A percentile compares a stretch with the other conserved stretches of the same genome.
These are phyloP conservation scores for Aspergillus conjunctus DNA, from an alignment of 495 filamentous ascomycete genomes.

Conservation along the genomic window DNA sequence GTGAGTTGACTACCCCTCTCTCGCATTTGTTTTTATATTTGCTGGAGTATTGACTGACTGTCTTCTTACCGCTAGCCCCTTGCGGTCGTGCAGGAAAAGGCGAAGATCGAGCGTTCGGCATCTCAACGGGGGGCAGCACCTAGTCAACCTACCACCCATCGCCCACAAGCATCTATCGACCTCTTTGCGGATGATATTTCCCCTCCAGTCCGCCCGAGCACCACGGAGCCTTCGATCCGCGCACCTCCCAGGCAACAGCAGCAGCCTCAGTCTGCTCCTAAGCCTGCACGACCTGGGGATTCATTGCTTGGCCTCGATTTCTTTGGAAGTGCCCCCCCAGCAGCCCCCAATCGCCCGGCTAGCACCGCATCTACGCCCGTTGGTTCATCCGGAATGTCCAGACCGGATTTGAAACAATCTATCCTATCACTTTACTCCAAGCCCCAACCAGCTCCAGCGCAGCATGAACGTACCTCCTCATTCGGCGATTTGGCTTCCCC, in stretches of 20 bases:
- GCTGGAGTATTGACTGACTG: conserved; percentile 22
- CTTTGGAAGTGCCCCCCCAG: conserved; percentile 69
- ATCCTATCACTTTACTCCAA: conserved; percentile 95
- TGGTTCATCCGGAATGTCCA: conserved; percentile 62
- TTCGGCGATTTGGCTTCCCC: conserved; percentile 72
- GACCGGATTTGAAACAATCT: conserved; percentile 94
- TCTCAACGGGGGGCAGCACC: conserved; percentile 51
- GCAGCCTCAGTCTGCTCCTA: conserved; percentile 59
- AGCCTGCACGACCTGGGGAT: conserved; percentile 71
- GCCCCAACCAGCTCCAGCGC: conserved; percentile 60
- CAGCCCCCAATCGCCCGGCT: conserved; percentile 66
- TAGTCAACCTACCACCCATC: conserved; percentile 43
- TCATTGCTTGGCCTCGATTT: conserved; percentile 94
- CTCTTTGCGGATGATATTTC: conserved; percentile 64
- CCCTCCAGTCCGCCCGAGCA: conserved; percentile 65
- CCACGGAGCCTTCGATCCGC: conserved; percentile 60
- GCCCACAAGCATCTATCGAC: conserved; percentile 55
- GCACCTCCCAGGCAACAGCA: conserved; percentile 60
- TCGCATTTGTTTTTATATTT: not conserved
- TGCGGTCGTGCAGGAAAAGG: conserved; percentile 72
- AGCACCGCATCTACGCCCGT: conserved; percentile 67
- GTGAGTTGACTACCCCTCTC: conserved; percentile 37
- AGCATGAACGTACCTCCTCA: conserved; percentile 60
- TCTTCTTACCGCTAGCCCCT: conserved; percentile 55
- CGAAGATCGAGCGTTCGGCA: conserved; percentile 63